Evolutionary conservation across 164 flowering plant genomes (phyloP), one percentile per base, ranked within the genome.

Genomic region (Vitis riparia): DNA sequence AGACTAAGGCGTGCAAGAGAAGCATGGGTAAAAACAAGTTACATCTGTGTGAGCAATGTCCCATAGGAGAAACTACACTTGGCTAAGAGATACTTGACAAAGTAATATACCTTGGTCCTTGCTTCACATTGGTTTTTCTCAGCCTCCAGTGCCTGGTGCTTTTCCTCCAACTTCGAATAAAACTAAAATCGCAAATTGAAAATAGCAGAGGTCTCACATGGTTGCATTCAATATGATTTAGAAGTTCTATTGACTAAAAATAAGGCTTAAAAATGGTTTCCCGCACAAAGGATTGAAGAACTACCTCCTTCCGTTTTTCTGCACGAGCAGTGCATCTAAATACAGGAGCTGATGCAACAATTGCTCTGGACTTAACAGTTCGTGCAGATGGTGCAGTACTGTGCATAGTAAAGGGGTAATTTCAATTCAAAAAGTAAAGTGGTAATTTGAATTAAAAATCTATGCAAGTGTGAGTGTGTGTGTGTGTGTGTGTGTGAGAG

Each of bases 251-350:
- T 37, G 44, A 37, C 44, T 37, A 37, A 37, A 37, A 37, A 37
- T 5, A 37, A 51, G 66, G 8, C 9, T 52, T 17, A 58, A 71
- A 63, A 11, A 16, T 52, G 63, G 47, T 8, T 60, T 11, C 16
- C 59, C 10, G 56, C 10, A n/a, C 19, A 48, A 69, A n/a, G 19
- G 12, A 29, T 13, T 12, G 69, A 58, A 15, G 48, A 51, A 52
- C 12, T 75, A 88, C 93, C 89, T 89, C 91, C 78, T 70, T 85
- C 65, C 91, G 80, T 70, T 84, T 85, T 76, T 82, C 89, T 30
- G 85, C 77, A 63, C 93, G 91, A 23, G 80, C 81, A 53, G 73
- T 73, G 73, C 75, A 67, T 67, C 71, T 76, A 68, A 89, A 84
- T 58, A 59, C 37, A 5, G 93, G 91, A 77, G 87, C 82, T 64